Conservation (phyloP, 345 rosid genomes). For the Cardamine resedifolia region DNA sequence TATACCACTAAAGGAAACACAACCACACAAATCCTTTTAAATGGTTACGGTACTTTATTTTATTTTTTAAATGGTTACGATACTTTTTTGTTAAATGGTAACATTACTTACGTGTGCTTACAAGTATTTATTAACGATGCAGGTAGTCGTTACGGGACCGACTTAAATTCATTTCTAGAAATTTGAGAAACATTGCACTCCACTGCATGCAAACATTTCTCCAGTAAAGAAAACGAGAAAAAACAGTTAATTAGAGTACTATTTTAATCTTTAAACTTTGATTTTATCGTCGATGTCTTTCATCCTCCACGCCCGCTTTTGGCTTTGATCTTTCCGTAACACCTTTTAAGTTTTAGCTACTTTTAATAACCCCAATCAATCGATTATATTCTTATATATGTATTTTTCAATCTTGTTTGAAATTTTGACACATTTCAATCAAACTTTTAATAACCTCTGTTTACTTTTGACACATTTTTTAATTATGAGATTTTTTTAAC, state of each 20-base stretch:
- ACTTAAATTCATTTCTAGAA: slow-evolving; percentile 34
- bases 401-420: no score
- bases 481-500: no score
- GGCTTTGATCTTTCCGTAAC: not conserved
- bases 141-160: slow-evolving; percentile 32
- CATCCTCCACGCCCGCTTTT: not conserved
- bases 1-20: not conserved
- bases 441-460: no score
- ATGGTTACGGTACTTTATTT: no score
- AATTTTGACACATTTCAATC: no score
- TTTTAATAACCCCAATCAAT: not conserved
- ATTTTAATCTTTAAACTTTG: not conserved
- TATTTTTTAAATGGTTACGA: no score
- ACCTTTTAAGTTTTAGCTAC: not conserved
- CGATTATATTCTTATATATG: not conserved
- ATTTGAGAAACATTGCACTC: slow-evolving; percentile 21
- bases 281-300: slow-evolving; percentile 6
- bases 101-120: not conserved
- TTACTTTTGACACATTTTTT: no score
- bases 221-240: not conserved
- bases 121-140: slow-evolving; percentile 23
- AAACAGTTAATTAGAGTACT: not conserved
- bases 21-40: not conserved
- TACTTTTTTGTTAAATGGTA: no score
- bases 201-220: slow-evolving; percentile 6